Evolutionary conservation across 371 early-diverging fungal species (phyloP).

Genomic region (Ordospora pajunii): DNA sequence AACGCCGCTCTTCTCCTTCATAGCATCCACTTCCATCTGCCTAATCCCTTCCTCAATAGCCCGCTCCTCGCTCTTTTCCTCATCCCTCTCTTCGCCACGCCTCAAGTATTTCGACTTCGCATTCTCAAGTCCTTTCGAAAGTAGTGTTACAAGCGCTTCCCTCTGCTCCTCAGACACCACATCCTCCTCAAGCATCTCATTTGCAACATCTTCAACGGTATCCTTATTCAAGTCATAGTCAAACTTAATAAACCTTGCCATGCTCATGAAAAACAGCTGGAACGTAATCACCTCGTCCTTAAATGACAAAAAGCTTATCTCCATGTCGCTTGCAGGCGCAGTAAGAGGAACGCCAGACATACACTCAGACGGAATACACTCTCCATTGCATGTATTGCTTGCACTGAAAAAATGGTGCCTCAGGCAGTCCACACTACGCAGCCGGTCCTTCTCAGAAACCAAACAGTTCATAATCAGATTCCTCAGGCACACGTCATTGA

Average conservation of each 20-base stretch:
- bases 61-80: background rate
- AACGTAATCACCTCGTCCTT: conserved; percentile 63
- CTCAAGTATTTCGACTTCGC: background rate
- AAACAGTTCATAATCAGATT: conserved; percentile 70
- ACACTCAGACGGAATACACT: conserved; percentile 38
- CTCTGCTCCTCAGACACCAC: conserved; percentile 43
- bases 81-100: background rate
- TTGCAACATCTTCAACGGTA: conserved; percentile 76
- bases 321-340: conserved; percentile 28
- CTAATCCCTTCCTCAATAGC: background rate
- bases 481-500: conserved; percentile 67
- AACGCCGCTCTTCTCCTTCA: background rate
- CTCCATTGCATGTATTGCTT: conserved; percentile 63
- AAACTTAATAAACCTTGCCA: conserved; percentile 67
- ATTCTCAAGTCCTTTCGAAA: conserved; percentile 32
- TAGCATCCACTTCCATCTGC: background rate
- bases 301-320: conserved; percentile 36
- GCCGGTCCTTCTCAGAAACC: conserved; percentile 66
- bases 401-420: conserved; percentile 71
- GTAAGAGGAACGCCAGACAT: conserved; percentile 28
- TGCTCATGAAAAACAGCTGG: conserved; percentile 67
- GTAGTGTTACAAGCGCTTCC: conserved; percentile 27
- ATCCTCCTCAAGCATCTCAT: conserved; percentile 66
- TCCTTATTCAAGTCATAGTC: conserved; percentile 73
- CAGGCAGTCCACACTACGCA: conserved; percentile 68